A percentile compares a stretch with the other conserved stretches of the same genome.
These are phyloP conservation scores for Ceratorhiza oryzae-sativae DNA, from an alignment of 1,284 basidiomycete genomes.

Conservation along the genomic window DNA sequence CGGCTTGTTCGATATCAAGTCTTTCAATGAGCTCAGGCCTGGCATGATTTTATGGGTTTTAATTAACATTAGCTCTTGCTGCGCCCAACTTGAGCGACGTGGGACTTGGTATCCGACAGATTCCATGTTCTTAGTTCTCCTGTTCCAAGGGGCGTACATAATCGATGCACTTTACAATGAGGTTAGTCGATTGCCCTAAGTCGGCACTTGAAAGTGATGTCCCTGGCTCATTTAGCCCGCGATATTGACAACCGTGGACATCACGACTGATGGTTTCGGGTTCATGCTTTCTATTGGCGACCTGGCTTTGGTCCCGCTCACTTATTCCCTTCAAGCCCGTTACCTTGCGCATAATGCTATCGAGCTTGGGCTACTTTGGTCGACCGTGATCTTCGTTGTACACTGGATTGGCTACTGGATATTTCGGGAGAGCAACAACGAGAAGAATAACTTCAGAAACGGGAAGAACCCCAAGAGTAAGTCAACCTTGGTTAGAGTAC, in stretches of 20 bases:
- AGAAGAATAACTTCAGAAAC: constrained; percentile 96
- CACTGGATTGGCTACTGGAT: constrained; percentile 88
- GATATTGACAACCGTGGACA: constrained; percentile 98
- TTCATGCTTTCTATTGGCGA: constrained; percentile 98
- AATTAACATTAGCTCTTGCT: constrained; percentile 90
- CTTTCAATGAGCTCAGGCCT: constrained; percentile 95
- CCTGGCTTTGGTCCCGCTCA: constrained; percentile 93
- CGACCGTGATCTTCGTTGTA: constrained; percentile 67
- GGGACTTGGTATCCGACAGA: constrained; percentile 54
- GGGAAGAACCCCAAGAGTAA: constrained; percentile 89
- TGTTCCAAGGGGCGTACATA: constrained; percentile 90
- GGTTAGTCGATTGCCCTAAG: constrained; percentile 55
- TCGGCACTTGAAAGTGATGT: background rate
- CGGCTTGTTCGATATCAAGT: constrained; percentile 92
- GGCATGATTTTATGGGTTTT: constrained; percentile 96
- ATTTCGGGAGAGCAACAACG: constrained; percentile 87
- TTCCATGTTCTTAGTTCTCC: constrained; percentile 88
- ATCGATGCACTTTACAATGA: constrained; percentile 89
- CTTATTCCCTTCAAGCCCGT: constrained; percentile 91
- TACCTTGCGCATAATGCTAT: constrained; percentile 90
- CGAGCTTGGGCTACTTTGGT: constrained; percentile 72
- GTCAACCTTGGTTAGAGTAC: background rate
- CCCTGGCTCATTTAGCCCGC: constrained; percentile 55
- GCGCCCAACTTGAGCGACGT: constrained; percentile 79
- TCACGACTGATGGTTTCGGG: constrained; percentile 96